Percentiles rank a stretch among this genome's conserved stretches.
phyloP scores from a whole-genome alignment of 2,329 filamentous ascomycete genomes.

The Stylonectria norvegica region DNA sequence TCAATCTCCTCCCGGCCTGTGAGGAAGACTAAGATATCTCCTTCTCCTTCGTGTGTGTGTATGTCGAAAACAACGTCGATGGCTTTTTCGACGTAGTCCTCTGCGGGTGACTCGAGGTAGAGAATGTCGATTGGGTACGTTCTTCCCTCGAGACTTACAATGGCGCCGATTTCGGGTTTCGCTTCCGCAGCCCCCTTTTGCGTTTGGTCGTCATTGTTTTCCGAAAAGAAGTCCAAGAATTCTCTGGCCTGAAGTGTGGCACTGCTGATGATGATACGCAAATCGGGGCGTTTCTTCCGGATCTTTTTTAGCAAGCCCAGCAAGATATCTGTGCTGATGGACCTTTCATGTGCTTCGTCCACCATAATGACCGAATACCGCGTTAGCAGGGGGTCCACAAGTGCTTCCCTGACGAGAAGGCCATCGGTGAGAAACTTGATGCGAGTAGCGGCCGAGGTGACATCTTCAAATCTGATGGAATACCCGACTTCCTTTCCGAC shows the following conservation, averaged over 20 bases:
- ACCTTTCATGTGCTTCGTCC: conserved; percentile 93
- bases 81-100: conserved; percentile 83
- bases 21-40: conserved; percentile 87
- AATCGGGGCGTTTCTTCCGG: conserved; percentile 69
- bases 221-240: conserved; percentile 74
- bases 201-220: conserved; percentile 35
- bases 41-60: conserved; percentile 72
- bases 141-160: conserved; percentile 82
- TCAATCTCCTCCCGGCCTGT: conserved; percentile 95
- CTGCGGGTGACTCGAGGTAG: conserved; percentile 72
- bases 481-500: conserved; percentile 90
- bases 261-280: conserved; percentile 88
- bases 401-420: conserved; percentile 81
- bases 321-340: conserved; percentile 86
- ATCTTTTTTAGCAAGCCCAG: conserved; percentile 92
- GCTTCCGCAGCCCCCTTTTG: conserved; percentile 27
- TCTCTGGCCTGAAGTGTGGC: conserved; percentile 88
- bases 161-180: conserved; percentile 38
- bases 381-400: conserved; percentile 87
- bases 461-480: conserved; percentile 88
- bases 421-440: conserved; percentile 98
- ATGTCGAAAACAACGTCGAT: conserved; percentile 85
- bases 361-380: conserved; percentile 97
- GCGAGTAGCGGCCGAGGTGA: conserved; percentile 76
- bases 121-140: conserved; percentile 86